Evolutionary conservation across 2,329 filamentous ascomycete genomes (phyloP).

Genomic region (Alternaria novae-zelandiae): DNA sequence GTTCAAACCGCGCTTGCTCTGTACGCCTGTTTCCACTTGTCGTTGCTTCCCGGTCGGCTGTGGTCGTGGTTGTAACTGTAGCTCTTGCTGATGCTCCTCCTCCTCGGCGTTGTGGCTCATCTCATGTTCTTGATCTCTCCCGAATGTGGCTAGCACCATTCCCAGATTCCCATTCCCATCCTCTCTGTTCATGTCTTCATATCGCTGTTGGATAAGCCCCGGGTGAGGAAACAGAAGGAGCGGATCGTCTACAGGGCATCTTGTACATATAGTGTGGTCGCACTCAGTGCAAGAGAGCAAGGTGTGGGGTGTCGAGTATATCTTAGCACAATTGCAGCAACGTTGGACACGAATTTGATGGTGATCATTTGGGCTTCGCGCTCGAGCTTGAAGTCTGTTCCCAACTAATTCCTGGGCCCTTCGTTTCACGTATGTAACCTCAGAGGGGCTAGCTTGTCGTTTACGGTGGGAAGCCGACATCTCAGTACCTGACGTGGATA

Average conservation of each 20-base stretch:
- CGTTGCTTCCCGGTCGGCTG: neutral
- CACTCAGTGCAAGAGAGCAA: too few species aligned
- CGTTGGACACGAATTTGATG: too few species aligned
- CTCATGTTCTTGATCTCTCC: neutral
- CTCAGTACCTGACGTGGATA: neutral
- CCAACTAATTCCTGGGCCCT: neutral
- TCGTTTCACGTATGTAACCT: neutral
- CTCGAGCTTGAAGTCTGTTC: too few species aligned
- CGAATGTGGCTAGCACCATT: too few species aligned
- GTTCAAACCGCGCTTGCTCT: neutral
- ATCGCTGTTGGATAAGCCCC: too few species aligned
- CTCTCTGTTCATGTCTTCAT: too few species aligned
- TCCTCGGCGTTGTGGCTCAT: neutral
- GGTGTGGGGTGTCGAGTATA: too few species aligned
- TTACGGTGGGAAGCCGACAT: neutral
- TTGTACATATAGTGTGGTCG: too few species aligned
- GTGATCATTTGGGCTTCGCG: too few species aligned
- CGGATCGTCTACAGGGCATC: too few species aligned
- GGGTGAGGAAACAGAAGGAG: too few species aligned
- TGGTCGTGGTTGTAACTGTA: neutral
- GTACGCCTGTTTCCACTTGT: neutral
- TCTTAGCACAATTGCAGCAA: neutral
- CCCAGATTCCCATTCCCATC: too few species aligned
- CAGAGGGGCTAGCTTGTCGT: neutral
- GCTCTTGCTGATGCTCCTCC: neutral